Conservation (phyloP, 2,329 filamentous ascomycete species). For the Zasmidium cellare region DNA sequence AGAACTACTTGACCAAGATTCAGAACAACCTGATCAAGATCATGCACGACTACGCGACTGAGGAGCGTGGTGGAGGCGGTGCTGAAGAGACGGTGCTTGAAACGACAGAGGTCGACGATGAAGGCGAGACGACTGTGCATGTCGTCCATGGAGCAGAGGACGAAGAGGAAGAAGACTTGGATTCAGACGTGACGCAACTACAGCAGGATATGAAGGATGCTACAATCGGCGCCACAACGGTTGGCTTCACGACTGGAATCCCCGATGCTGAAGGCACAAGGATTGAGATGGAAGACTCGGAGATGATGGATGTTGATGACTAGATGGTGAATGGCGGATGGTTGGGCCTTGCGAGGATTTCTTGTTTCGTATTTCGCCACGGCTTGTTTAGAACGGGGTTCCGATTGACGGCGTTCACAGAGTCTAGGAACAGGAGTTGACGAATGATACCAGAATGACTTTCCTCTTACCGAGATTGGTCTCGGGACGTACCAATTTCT, state of each 20-base stretch:
- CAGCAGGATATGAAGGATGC: constrained; percentile 29
- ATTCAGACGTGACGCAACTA: constrained; percentile 26
- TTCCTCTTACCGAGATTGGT: too few relatives aligned
- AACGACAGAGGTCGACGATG: constrained; percentile 19
- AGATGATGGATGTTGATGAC: constrained; percentile 27
- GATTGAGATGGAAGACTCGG: constrained; percentile 24
- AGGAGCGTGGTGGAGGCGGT: constrained; percentile 33
- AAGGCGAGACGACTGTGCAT: constrained; percentile 16
- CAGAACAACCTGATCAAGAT: constrained; percentile 53
- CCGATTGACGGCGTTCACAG: neutral
- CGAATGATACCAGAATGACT: neutral
- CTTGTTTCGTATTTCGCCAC: neutral
- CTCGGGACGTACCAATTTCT: too few relatives aligned
- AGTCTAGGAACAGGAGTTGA: neutral
- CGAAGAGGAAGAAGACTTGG: constrained; percentile 21
- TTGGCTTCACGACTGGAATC: constrained; percentile 29
- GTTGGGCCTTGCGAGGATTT: neutral
- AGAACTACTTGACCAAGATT: constrained; percentile 57
- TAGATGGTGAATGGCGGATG: neutral
- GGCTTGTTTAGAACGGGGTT: neutral
- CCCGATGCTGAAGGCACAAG: constrained; percentile 39
- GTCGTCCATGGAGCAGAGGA: constrained; percentile 4
- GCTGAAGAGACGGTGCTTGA: constrained; percentile 34
- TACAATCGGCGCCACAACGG: constrained; percentile 23
- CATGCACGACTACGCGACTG: constrained; percentile 44